Evolutionary conservation across 257 asterid genomes (phyloP).

Genomic region (Verbascum thapsus): DNA sequence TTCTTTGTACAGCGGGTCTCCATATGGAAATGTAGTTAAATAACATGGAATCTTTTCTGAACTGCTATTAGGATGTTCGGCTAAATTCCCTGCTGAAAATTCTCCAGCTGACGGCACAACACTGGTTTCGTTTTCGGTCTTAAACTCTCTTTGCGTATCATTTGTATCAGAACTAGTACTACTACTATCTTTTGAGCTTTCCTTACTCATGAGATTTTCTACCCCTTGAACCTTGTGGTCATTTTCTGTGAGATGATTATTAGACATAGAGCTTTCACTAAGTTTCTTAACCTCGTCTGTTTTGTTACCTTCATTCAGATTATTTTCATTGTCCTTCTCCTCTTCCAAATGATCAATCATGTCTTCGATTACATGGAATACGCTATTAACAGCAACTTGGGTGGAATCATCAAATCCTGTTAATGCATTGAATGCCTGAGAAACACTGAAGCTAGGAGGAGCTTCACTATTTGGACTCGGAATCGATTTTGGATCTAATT

Average conservation of each 20-base stretch:
- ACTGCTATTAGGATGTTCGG: constrained; percentile 37
- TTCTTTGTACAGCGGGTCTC: constrained; percentile 57
- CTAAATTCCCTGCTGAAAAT: constrained; percentile 38
- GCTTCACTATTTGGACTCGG: constrained; percentile 43
- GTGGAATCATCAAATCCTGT: constrained; percentile 93
- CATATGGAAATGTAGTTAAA: constrained; percentile 39
- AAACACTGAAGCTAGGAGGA: constrained; percentile 62
- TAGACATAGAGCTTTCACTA: constrained; percentile 32
- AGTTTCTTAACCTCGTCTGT: constrained; percentile 36
- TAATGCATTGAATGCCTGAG: constrained; percentile 80
- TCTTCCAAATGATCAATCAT: constrained; percentile 78
- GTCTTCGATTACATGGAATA: constrained; percentile 78
- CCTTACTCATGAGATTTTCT: constrained; percentile 28
- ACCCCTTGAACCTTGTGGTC: constrained; percentile 35
- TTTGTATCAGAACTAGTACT: constrained; percentile 29
- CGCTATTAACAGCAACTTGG: constrained; percentile 89
- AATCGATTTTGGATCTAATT: constrained; percentile 36
- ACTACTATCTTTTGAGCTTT: constrained; percentile 23
- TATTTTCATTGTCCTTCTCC: constrained; percentile 39
- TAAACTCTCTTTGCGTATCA: constrained; percentile 30
- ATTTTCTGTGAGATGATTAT: constrained; percentile 32
- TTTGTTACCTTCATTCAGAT: constrained; percentile 34
- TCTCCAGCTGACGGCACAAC: constrained; percentile 37
- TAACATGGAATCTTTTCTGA: constrained; percentile 37
- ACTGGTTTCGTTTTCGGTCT: constrained; percentile 36